Evolutionary conservation across 371 early-diverging fungal species (phyloP), one percentile per base, ranked within the genome.

Genomic region (Lichtheimia corymbifera): DNA sequence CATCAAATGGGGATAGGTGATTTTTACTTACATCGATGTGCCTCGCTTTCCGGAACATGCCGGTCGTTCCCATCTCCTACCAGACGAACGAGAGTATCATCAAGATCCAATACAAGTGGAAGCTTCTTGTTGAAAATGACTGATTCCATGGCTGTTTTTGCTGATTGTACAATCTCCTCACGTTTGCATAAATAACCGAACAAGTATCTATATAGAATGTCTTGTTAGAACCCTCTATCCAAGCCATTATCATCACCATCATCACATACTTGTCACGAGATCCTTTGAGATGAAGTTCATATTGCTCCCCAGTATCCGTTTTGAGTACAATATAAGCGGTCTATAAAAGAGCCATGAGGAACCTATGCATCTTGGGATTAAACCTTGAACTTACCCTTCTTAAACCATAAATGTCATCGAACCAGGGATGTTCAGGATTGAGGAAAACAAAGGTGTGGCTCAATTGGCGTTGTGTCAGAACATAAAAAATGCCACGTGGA

Each of bases 31-130:
- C 74, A 68, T 57, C 74, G 67, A 43, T 66, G 69, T 43, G 74
- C 76, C 47, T 87, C 80, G 1, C 66, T 61, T 59, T 85, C 86
- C n/a, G 88, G 83, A 3, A 92, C 88, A 75, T 88, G 87, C 56
- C 89, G 73, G 25, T 77, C 80, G 41, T 83, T 80, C 24, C 83
- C 86, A 64, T 84, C 84, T 4, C 90, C 90, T 18, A 92, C 87
- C 14, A 88, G 69, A 1, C 92, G 82, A 6, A 92, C 90, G 1
- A 92, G 73, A 0, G 92, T 92, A 68, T 92, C 92, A 70, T 92
- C 92, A 45, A 92, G 72, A 70, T 92, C 92, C 24, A 92, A 72
- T 0, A 92, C 92, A 13, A 92, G 83, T 0, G 92, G 92, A 13
- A 92, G 65, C 54, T 79, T 78, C 20, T 89, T 73, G 44, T 76